A percentile compares a stretch with the other conserved stretches of the same genome.
phyloP scores from a whole-genome alignment of 371 early-diverging fungal species.

The Phascolomyces articulosus region DNA sequence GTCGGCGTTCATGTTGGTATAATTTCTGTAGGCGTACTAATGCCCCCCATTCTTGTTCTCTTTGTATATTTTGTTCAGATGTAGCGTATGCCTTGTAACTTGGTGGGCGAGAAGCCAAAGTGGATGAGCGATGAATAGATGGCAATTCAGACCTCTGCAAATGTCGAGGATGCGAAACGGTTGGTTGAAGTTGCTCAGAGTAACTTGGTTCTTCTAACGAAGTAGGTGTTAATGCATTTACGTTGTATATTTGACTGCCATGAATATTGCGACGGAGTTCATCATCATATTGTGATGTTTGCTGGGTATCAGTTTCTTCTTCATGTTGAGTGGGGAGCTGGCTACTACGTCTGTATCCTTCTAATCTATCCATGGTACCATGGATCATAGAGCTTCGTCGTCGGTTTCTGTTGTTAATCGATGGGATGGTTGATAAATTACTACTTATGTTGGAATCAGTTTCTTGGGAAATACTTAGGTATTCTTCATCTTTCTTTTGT shows the following conservation, averaged over 20 bases:
- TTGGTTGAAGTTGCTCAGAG: neutral
- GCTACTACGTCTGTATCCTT: neutral
- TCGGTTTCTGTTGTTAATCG: neutral
- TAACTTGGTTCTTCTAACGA: neutral
- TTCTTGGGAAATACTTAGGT: too few relatives aligned
- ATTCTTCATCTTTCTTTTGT: too few relatives aligned
- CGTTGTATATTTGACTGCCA: neutral
- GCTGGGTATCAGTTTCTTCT: neutral
- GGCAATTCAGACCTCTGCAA: neutral
- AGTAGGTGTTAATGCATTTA: neutral
- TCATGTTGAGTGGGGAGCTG: neutral
- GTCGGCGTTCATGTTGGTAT: neutral
- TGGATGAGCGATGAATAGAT: neutral
- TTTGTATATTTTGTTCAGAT: neutral
- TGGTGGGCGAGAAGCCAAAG: neutral
- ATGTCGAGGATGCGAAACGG: neutral
- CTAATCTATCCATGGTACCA: neutral
- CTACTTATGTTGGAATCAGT: too few relatives aligned
- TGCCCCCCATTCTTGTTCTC: constrained; percentile 1
- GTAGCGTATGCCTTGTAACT: neutral
- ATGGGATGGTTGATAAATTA: too few relatives aligned
- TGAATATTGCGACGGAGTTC: neutral
- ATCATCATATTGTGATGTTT: neutral
- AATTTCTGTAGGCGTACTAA: neutral
- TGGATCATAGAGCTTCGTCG: neutral